phyloP scores from a whole-genome alignment of 148 eudicot genomes.

The Chenopodium album region DNA sequence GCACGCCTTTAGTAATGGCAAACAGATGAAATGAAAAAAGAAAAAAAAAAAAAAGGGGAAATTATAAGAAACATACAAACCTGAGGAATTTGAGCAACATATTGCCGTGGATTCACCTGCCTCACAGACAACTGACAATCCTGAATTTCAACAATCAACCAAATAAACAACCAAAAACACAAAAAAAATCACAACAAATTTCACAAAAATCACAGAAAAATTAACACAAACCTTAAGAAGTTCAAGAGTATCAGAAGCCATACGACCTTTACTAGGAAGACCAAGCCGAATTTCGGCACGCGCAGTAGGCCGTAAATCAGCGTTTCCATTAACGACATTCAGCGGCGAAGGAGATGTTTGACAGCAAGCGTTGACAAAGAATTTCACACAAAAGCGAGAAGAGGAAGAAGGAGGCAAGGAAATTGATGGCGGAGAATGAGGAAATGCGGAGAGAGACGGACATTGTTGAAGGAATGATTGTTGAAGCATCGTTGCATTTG shows the following conservation, averaged over 20 bases:
- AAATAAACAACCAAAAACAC: slow-evolving; percentile 10
- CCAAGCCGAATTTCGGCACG: slow-evolving; percentile 73
- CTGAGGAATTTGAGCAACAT: slow-evolving; percentile 96
- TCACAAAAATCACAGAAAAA: not conserved
- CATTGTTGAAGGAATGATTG: not conserved
- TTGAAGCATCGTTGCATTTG: not conserved
- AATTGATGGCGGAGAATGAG: not conserved
- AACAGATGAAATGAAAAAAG: not conserved
- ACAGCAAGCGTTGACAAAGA: not conserved
- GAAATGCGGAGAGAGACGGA: not conserved
- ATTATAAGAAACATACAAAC: slow-evolving; percentile 31
- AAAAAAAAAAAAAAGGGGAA: too few relatives aligned
- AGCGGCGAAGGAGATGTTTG: slow-evolving; percentile 22
- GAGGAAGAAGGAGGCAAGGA: not conserved
- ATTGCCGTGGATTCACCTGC: slow-evolving; percentile 92
- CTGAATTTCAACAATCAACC: slow-evolving; percentile 36
- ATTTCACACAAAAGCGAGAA: not conserved
- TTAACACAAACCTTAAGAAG: slow-evolving; percentile 65
- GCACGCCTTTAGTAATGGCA: not conserved
- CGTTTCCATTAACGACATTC: slow-evolving; percentile 38
- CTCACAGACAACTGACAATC: slow-evolving; percentile 90
- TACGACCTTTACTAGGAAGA: slow-evolving; percentile 95
- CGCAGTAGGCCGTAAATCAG: slow-evolving; percentile 33
- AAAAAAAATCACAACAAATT: slow-evolving; percentile 3
- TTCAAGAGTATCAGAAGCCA: slow-evolving; percentile 76